These are phyloP conservation scores for Trametes maxima DNA, from an alignment of 768 basidiomycete species.

Conservation along the genomic window DNA sequence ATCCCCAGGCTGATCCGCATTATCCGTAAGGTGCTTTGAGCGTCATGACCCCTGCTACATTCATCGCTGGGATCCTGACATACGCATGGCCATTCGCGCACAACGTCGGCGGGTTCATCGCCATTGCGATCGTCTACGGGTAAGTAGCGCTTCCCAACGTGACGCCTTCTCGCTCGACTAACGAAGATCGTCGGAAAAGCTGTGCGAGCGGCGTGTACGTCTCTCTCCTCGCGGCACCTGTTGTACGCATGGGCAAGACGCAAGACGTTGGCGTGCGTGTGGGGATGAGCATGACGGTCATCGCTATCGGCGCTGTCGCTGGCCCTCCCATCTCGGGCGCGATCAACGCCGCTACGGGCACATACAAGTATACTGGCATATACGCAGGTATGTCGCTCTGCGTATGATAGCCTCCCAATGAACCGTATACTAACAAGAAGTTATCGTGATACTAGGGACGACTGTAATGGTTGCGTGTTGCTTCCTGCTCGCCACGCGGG, in stretches of 20 bases:
- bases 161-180: not conserved
- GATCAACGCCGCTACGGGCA: constrained; percentile 54
- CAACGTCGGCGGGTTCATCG: constrained; percentile 48
- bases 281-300: constrained; percentile 64
- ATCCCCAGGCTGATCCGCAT: not conserved
- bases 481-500: constrained; percentile 43
- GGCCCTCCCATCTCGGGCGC: constrained; percentile 79
- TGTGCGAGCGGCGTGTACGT: constrained; percentile 65
- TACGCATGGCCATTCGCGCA: constrained; percentile 71
- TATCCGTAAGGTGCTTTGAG: constrained; percentile 59
- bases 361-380: constrained; percentile 55
- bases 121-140: constrained; percentile 66
- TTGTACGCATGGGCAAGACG: constrained; percentile 60
- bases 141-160: constrained; percentile 32
- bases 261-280: constrained; percentile 64
- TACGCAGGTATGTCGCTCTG: constrained; percentile 45
- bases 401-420: not conserved
- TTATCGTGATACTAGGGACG: constrained; percentile 31
- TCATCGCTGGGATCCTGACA: constrained; percentile 57
- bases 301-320: constrained; percentile 62
- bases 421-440: too few species aligned
- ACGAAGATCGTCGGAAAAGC: constrained; percentile 33
- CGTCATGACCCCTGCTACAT: constrained; percentile 65
- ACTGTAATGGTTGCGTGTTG: constrained; percentile 45
- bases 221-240: constrained; percentile 56